Percentiles rank a stretch among this genome's conserved stretches.
These are phyloP conservation scores for Brassica carinata DNA, from an alignment of 345 rosid genomes.

Conservation along the genomic window DNA sequence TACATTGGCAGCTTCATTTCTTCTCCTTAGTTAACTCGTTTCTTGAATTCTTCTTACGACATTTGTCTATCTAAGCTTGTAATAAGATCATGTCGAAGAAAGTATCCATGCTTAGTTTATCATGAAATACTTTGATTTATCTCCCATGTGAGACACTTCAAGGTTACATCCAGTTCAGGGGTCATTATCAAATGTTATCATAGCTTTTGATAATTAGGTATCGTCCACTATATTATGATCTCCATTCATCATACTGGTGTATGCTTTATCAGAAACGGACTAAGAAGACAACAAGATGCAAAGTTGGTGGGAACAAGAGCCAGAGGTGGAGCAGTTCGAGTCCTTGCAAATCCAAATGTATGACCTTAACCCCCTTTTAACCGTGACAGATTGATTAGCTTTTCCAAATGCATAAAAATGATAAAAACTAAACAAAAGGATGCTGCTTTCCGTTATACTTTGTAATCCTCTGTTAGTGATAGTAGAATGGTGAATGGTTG, in stretches of 20 bases:
- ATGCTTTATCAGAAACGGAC: slow-evolving; percentile 38
- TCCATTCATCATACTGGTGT: neutral
- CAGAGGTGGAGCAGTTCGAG: slow-evolving; percentile 57
- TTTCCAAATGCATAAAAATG: slow-evolving; percentile 33
- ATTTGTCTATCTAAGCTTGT: slow-evolving; percentile 1
- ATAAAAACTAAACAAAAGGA: neutral
- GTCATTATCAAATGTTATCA: neutral
- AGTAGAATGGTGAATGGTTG: neutral
- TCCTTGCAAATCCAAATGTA: slow-evolving; percentile 79
- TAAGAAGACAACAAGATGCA: slow-evolving; percentile 43
- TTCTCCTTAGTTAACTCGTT: neutral
- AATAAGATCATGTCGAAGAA: neutral
- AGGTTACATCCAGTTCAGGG: neutral
- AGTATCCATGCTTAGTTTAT: neutral
- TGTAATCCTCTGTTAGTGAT: neutral
- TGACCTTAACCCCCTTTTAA: slow-evolving; percentile 45
- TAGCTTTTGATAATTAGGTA: neutral
- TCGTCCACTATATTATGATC: neutral
- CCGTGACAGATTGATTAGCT: neutral
- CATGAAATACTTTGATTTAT: neutral
- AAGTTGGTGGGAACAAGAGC: slow-evolving; percentile 39
- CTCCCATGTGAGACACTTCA: slow-evolving; percentile 1
- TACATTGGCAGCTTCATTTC: neutral
- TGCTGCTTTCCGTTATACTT: neutral
- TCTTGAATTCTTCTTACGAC: neutral